Evolutionary conservation across 176 grass and related monocot species (phyloP), one percentile per base, ranked within the genome.

Genomic region (Neostapfia colusana): DNA sequence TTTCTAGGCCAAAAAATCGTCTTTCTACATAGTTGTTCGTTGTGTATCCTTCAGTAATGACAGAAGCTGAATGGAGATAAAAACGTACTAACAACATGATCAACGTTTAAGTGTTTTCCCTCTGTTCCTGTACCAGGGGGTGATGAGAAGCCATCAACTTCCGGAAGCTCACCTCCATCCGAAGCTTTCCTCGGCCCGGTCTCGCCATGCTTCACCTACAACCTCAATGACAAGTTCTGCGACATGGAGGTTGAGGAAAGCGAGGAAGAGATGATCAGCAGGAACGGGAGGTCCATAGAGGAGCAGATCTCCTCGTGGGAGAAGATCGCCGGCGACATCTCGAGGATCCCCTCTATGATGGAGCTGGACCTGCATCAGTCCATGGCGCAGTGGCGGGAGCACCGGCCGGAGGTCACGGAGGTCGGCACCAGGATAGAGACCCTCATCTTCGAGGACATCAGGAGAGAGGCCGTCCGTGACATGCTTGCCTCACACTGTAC

Each of bases 361-460:
- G 85, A 90, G 35, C 44, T 4, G 26, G 92, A 99, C 63, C 44
- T 99, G 45, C 77, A 85, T 0, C 72, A 58, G 63, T 86, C 87
- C 10, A 20, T 44, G 66, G 82, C 63, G 75, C 87, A 85, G 13
- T 95, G 89, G 96, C 70, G 70, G 11, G 82, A 78, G 82, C 50
- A 63, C 14, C 48, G 20, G 67, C 74, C 54, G 2, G 87, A 92
- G 67, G 81, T 65, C 9, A 23, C 49, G 67, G 81, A 85, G 81
- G 85, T 95, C 72, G 89, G 89, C 31, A 31, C 38, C 53, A 77
- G 83, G 85, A 92, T 99, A 23, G 96, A 99, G 85, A 77, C 69
- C 26, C 65, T 92, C 40, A 95, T 99, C 80, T 93, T 99, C 73
- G 96, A 95, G 43, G 96, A 99, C 36, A 99, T 99, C 18, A 72